Evolutionary conservation across 1,284 basidiomycete species (phyloP), one percentile per base, ranked within the genome.

Genomic region (Wallemia ichthyophaga): DNA sequence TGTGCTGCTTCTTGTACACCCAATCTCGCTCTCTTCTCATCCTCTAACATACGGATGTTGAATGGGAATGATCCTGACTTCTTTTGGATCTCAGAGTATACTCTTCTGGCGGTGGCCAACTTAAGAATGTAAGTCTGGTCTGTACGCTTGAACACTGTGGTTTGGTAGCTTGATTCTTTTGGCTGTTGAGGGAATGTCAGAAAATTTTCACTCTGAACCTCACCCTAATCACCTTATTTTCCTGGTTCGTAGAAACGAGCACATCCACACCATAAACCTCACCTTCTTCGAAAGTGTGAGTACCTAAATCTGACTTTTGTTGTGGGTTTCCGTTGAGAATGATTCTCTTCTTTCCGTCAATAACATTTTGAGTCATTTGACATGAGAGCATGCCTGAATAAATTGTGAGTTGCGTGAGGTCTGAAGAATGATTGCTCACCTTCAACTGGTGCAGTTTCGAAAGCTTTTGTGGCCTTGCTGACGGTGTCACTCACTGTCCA

Each of bases 41-140:
- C 91, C 62, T 95, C 92, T 62, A 98, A 76, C 59, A 77, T 77
- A 63, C 92, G 84, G 62, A 98, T 77, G 67, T 91, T 95, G 78
- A 98, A 95, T 55, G 92, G 92, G 81, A 98, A 98, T 5, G 86
- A 78, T 26, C 91, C 92, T 31, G 92, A 85, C 71, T 95, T 96
- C 76, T 91, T 92, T 72, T 92, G 85, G 66, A 96, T 85, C 72
- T 96, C 92, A 58, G 83, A 83, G 73, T 94, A 95, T 57, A 94
- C 83, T 28, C 83, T 79, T 65, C 92, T 82, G 59, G 89, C 91
- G 60, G 85, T 92, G 75, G 92, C 94, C 81, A 94, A 83, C 76
- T 96, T 98, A 67, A 96, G 78, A 69, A 91, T 85, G 74, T 96
- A 98, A 58, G 85, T 92, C 63, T 91, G 77, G 53, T 78, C 74